phyloP scores from a whole-genome alignment of 2,329 filamentous ascomycete species.

The Cordyceps pruinosa region DNA sequence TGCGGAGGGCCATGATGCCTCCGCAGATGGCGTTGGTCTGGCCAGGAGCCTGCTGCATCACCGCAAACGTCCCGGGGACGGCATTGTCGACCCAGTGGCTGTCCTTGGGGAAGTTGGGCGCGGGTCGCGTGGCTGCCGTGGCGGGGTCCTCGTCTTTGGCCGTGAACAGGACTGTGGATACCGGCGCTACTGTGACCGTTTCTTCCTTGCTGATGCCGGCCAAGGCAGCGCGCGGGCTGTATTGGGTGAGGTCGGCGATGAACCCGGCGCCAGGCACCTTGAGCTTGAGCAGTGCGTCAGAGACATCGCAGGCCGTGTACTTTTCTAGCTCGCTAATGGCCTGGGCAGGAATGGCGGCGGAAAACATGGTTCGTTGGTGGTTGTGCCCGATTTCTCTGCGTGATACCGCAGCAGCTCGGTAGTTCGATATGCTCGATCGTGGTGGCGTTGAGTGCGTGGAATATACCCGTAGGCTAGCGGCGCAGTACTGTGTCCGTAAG shows the following conservation, averaged over 20 bases:
- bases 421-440: neutral
- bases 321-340: slow-evolving; percentile 24
- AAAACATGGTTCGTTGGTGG: slow-evolving; percentile 10
- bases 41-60: slow-evolving; percentile 57
- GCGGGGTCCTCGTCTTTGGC: slow-evolving; percentile 40
- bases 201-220: slow-evolving; percentile 19
- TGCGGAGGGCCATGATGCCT: slow-evolving; percentile 68
- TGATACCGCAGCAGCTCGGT: neutral
- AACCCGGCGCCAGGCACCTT: slow-evolving; percentile 60
- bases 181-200: slow-evolving; percentile 40
- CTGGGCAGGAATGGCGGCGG: slow-evolving; percentile 15
- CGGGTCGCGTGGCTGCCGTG: slow-evolving; percentile 19
- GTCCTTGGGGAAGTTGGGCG: slow-evolving; percentile 46
- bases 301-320: slow-evolving; percentile 52
- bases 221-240: slow-evolving; percentile 18
- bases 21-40: slow-evolving; percentile 67
- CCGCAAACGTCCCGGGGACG: slow-evolving; percentile 51
- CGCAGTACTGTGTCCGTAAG: neutral
- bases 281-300: slow-evolving; percentile 66
- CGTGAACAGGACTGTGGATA: slow-evolving; percentile 57
- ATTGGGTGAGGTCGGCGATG: slow-evolving; percentile 47
- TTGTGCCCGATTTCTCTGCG: neutral
- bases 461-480: neutral
- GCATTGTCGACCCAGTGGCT: slow-evolving; percentile 65
- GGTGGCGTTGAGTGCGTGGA: neutral